phyloP scores from a whole-genome alignment of 805 yeast species.

The Metschnikowia hibisci region DNA sequence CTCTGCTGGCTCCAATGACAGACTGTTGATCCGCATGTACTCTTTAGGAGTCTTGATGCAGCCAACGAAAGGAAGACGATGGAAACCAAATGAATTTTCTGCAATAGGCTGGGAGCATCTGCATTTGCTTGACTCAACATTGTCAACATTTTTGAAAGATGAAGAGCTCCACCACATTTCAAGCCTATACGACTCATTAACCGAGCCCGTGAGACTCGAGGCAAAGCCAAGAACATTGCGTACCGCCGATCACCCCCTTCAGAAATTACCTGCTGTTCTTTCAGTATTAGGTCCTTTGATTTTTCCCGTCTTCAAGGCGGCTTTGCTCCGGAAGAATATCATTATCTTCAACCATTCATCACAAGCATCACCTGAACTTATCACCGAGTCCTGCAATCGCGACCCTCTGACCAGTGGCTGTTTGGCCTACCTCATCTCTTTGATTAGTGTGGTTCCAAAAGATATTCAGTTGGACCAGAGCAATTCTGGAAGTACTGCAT shows the following conservation, averaged over 20 bases:
- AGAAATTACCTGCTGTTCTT: conserved; percentile 42
- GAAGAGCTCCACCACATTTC: conserved; percentile 21
- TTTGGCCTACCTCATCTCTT: conserved; percentile 54
- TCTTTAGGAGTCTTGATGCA: conserved; percentile 61
- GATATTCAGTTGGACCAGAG: conserved; percentile 36
- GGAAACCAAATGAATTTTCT: conserved; percentile 42
- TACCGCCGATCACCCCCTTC: conserved; percentile 37
- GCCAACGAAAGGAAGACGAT: conserved; percentile 23
- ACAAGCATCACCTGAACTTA: conserved; percentile 7
- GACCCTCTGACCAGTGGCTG: conserved; percentile 30
- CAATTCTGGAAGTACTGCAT: conserved; percentile 14
- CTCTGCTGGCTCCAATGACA: conserved; percentile 13
- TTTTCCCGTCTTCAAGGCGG: conserved; percentile 61
- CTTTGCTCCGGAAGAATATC: conserved; percentile 54
- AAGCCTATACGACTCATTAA: conserved; percentile 14
- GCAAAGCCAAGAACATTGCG: conserved; percentile 1
- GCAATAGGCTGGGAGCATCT: conserved; percentile 44
- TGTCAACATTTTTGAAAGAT: conserved; percentile 21
- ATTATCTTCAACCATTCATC: conserved; percentile 27
- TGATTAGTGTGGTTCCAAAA: conserved; percentile 61
- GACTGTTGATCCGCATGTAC: conserved; percentile 51
- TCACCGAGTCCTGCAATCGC: conserved; percentile 8
- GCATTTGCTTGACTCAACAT: conserved; percentile 27
- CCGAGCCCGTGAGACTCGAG: conserved; percentile 19
- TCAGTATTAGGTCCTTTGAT: conserved; percentile 59